phyloP scores from a whole-genome alignment of 768 basidiomycete genomes.

The Suillus hirtellus region DNA sequence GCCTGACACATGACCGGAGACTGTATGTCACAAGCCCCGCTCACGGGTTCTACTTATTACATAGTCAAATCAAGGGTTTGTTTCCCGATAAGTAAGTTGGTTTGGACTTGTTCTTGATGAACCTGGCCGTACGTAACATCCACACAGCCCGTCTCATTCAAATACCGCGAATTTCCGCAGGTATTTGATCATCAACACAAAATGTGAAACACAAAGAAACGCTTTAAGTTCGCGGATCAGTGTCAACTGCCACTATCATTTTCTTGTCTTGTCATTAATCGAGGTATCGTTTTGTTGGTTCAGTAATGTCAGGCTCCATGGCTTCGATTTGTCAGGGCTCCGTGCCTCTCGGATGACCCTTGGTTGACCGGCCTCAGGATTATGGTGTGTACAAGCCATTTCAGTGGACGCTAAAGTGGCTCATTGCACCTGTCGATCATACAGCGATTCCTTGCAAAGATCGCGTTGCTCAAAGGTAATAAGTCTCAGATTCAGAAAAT shows the following conservation, averaged over 20 bases:
- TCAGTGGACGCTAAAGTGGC: not conserved
- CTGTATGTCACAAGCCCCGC: not conserved
- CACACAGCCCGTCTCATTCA: not conserved
- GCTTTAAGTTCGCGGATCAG: not conserved
- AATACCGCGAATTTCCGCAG: not conserved
- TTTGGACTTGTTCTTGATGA: not conserved
- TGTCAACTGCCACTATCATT: not conserved
- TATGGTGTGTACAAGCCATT: not conserved
- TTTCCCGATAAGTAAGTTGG: conserved; percentile 3
- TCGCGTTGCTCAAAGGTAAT: not conserved
- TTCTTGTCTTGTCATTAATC: not conserved
- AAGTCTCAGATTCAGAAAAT: not conserved
- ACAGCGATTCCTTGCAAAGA: not conserved
- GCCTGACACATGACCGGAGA: not conserved
- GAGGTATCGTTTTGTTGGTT: not conserved
- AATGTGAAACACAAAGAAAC: not conserved
- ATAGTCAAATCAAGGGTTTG: not conserved
- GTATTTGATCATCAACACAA: not conserved
- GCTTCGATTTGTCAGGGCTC: not conserved
- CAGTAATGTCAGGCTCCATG: not conserved
- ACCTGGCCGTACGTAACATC: not conserved
- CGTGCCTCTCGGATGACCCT: not conserved
- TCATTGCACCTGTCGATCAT: not conserved
- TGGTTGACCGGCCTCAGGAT: not conserved
- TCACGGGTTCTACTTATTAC: conserved; percentile 3